Evolutionary conservation across 495 filamentous ascomycete species (phyloP), one percentile per base, ranked within the genome.

Genomic region (Podospora anserina): DNA sequence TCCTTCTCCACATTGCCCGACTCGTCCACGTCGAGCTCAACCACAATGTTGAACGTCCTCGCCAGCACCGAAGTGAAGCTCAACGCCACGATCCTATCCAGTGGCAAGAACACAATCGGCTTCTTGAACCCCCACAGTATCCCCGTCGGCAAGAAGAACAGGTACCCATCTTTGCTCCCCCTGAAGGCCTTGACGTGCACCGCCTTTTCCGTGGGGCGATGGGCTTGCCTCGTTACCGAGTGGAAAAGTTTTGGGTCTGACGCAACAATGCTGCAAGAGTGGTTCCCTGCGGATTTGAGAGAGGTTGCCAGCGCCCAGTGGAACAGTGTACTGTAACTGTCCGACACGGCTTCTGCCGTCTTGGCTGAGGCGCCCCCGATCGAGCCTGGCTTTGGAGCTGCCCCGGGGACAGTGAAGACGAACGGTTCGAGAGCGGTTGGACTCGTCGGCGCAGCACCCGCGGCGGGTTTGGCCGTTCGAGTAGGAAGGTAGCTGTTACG

Each of bases 81-180:
- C 16, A 97, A 85, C 11, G 91, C 91, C 3, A 88, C 88, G 63
- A 98, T 90, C 54, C 84, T 81, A 58, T 90, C 87, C 59, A 96
- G 90, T 3, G 92, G 88, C 69, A 98, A 88, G 82, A 92, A 97
- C 18, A 92, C 73, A 27, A 99, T 81, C 0, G 95, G 95, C 75
- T 99, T 99, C 78, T 97, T 97, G 86, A 97, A 98, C 1, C 88
- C 93, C 83, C 91, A 99, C 32, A 99, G 76, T 59, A 99, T 94
- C 2, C 95, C 95, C 23, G 84, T 89, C 56, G 90, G 86, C 6
- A 97, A 83, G 75, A 98, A 90, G 79, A 96, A 98, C 13, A 99
- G 84, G 69, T 89, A 99, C 13, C 95, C 94, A 78, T 99, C 95
- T 85, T 99, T 99, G 72, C 88, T 94, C 1, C 95, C 95, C 55